Evolutionary conservation across 179 eudicot species (phyloP).

Genomic region (Silene vulgaris): DNA sequence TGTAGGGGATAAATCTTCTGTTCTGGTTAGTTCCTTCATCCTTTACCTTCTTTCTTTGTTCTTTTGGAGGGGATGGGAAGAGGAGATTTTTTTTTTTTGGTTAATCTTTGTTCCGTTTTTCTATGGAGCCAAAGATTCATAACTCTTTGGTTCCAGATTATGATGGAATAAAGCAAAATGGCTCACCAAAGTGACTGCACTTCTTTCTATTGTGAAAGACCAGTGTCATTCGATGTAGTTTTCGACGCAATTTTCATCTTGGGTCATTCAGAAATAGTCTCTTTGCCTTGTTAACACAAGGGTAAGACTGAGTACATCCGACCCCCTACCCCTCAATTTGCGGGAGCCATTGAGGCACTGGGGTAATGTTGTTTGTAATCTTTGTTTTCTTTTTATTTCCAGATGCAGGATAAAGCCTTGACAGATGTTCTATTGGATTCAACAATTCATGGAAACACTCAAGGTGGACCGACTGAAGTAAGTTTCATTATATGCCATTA

Average conservation of each 20-base stretch:
- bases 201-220: too few species aligned
- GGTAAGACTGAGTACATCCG: too few species aligned
- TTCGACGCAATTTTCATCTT: too few species aligned
- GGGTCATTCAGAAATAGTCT: too few species aligned
- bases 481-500: not conserved
- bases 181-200: too few species aligned
- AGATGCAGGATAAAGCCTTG: slow-evolving; percentile 19
- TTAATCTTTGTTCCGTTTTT: not conserved
- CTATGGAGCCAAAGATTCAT: too few species aligned
- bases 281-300: too few species aligned
- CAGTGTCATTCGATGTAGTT: too few species aligned
- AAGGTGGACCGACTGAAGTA: slow-evolving; percentile 22
- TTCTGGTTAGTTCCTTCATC: slow-evolving; percentile 18
- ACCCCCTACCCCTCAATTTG: too few species aligned
- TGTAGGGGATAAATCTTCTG: slow-evolving; percentile 14
- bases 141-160: too few species aligned
- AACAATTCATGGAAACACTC: slow-evolving; percentile 3
- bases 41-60: not conserved
- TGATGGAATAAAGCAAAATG: too few species aligned
- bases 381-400: not conserved
- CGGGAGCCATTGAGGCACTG: too few species aligned
- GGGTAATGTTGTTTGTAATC: not conserved
- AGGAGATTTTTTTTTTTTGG: not conserved
- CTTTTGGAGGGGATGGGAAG: not conserved
- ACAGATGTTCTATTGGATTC: slow-evolving; percentile 2